Conservation (phyloP, 2,329 filamentous ascomycete genomes). For the Trichophyton simii region DNA sequence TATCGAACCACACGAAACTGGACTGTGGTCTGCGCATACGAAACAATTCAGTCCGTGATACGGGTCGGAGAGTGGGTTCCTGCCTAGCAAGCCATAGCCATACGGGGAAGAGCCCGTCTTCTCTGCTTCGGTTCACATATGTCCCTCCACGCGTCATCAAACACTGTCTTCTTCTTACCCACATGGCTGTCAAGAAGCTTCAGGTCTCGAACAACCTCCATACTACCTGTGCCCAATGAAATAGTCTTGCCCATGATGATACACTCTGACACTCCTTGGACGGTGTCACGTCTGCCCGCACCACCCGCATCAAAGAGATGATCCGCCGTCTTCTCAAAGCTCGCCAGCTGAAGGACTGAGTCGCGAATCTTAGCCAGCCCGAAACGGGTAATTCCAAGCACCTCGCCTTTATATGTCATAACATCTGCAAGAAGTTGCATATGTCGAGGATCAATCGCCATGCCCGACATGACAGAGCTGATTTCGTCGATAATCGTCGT, state of each 20-base stretch:
- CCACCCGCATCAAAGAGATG: conserved; percentile 92
- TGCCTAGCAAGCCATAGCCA: neutral
- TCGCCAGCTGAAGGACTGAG: conserved; percentile 81
- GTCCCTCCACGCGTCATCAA: conserved; percentile 49
- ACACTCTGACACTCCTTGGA: conserved; percentile 88
- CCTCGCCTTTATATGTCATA: conserved; percentile 98
- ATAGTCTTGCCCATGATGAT: conserved; percentile 98
- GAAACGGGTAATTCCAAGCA: conserved; percentile 91
- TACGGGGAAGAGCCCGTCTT: neutral
- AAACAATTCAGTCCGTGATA: neutral
- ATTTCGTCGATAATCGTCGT: conserved; percentile 85
- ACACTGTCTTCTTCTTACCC: conserved; percentile 45
- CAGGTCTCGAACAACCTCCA: conserved; percentile 72
- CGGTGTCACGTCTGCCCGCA: conserved; percentile 78
- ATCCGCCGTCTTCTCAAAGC: conserved; percentile 96
- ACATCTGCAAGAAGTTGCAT: conserved; percentile 96
- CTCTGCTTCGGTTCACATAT: neutral
- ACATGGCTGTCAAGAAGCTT: conserved; percentile 52
- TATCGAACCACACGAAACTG: neutral
- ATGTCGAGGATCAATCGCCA: conserved; percentile 93
- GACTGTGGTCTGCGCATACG: neutral
- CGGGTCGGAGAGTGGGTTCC: neutral
- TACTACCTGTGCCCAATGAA: conserved; percentile 77
- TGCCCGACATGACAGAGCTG: conserved; percentile 73
- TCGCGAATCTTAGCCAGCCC: conserved; percentile 95